Base-by-base conservation (phyloP, 2,329 filamentous ascomycete species). In the Alternaria solani region DNA sequence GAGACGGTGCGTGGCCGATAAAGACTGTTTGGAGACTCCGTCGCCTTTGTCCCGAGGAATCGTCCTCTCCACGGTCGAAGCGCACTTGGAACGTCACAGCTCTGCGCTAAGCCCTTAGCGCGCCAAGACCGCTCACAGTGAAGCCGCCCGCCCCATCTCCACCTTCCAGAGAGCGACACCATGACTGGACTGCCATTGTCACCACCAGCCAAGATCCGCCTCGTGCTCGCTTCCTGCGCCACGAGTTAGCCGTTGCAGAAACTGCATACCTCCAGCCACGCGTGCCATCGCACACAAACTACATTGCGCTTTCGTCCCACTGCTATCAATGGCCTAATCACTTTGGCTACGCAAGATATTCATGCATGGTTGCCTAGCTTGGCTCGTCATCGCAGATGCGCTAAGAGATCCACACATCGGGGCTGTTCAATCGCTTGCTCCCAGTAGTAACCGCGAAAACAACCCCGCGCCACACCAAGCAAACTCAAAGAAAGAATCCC, bases 1-100 rank as follows among this genome's bases (percentile, higher is more conserved):
- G 64, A 62, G 55, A 32, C 36, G 32, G 65, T 18, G 75, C 75
- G 76, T 78, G 53, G 75, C 73, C 51, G 53, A 51, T 39, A 61
- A 48, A 51, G 51, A 59, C 34, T 39, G 62, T 47, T 51, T 26
- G 46, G 47, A 57, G 62, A 59, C 57, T 28, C 49, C 34, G 57
- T 46, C 46, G 55, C 58, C 61, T 57, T 57, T 61, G 54, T 57
- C 51, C 44, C 53, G 41, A 43, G 32, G 38, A 51, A 32, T 48
- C 39, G 26, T 46, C 20, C 25, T 51, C 30, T 51, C 30, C 23
- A 52, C 60, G 49, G 44, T 58, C 38, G 51, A 43, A 47, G 56
- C 39, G 48, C 48, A 39, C 58, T 42, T 54, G 38, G 51, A 56
- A 51, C 65, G 65, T 65, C 65, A 65, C 55, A 53, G 65, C 63